Conservation (phyloP, 768 basidiomycete genomes). For the Gelatoporia subvermispora region DNA sequence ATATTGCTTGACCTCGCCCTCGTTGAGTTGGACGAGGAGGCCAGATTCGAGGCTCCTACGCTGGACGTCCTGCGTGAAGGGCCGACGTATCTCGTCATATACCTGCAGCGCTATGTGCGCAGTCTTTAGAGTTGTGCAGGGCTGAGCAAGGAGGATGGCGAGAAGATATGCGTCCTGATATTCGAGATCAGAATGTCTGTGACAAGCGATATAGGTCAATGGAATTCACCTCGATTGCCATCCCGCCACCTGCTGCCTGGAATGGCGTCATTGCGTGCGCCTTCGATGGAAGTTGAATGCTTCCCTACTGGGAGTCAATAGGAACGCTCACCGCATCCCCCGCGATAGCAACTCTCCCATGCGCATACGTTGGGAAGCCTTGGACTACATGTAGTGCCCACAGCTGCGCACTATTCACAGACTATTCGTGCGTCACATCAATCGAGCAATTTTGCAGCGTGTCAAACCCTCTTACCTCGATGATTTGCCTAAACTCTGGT, state of each 20-base stretch:
- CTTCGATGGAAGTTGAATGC: slow-evolving; percentile 13
- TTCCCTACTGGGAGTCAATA: slow-evolving; percentile 21
- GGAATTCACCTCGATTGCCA: slow-evolving; percentile 42
- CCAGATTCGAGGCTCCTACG: slow-evolving; percentile 16
- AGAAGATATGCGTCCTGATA: slow-evolving; percentile 27
- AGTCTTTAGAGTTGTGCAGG: slow-evolving; percentile 16
- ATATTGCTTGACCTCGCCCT: neutral
- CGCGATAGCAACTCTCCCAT: slow-evolving; percentile 19
- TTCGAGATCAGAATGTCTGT: neutral
- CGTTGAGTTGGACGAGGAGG: slow-evolving; percentile 18
- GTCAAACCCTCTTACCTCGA: too few relatives aligned
- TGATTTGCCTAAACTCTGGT: slow-evolving; percentile 9
- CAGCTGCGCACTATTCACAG: slow-evolving; percentile 6
- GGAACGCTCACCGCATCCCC: slow-evolving; percentile 25
- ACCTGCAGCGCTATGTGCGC: slow-evolving; percentile 22
- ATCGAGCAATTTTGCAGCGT: too few relatives aligned
- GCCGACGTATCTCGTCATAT: slow-evolving; percentile 29
- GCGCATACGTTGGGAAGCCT: slow-evolving; percentile 17
- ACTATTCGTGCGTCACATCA: too few relatives aligned
- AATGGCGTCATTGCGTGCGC: slow-evolving; percentile 45
- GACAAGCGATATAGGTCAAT: neutral
- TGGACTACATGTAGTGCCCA: slow-evolving; percentile 21
- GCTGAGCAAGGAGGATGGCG: slow-evolving; percentile 24
- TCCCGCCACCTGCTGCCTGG: slow-evolving; percentile 44
- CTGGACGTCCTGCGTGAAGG: slow-evolving; percentile 23